phyloP scores from a whole-genome alignment of 257 asterid genomes.

The Solanum paucissectum region DNA sequence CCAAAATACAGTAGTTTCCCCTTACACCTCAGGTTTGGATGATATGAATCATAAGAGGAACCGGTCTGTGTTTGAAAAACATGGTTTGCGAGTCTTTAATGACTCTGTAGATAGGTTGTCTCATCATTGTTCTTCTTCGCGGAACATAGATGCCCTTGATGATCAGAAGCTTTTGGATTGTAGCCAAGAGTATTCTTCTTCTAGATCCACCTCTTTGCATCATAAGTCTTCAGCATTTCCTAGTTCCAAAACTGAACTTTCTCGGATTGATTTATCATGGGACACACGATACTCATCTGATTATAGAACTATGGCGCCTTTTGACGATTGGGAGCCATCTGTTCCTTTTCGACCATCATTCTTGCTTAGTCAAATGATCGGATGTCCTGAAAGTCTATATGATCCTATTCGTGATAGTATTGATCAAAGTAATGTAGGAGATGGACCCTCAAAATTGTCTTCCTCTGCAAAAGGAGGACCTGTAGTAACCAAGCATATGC shows the following conservation, averaged over 20 bases:
- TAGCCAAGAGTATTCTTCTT: conserved; percentile 26
- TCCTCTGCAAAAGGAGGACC: conserved; percentile 45
- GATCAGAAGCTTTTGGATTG: conserved; percentile 20
- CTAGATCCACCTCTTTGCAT: conserved; percentile 30
- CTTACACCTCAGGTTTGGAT: conserved; percentile 17
- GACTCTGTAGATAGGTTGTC: conserved; percentile 19
- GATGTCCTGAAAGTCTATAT: conserved; percentile 30
- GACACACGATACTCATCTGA: conserved; percentile 20
- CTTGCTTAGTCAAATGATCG: conserved; percentile 37
- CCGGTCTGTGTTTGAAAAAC: conserved; percentile 11
- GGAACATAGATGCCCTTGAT: conserved; percentile 25
- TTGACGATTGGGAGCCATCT: conserved; percentile 68
- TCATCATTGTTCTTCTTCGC: conserved; percentile 34
- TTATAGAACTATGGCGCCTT: conserved; percentile 16
- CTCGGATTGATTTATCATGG: conserved; percentile 10
- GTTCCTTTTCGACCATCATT: conserved; percentile 63
- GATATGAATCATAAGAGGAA: conserved; percentile 14
- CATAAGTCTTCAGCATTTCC: conserved; percentile 28
- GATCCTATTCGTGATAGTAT: conserved; percentile 39
- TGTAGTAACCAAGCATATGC: conserved; percentile 20
- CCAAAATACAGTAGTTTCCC: conserved; percentile 11
- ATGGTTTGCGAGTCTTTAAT: conserved; percentile 11
- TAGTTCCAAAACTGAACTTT: conserved; percentile 33
- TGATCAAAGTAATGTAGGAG: conserved; percentile 23
- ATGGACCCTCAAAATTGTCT: conserved; percentile 20